Conservation (phyloP, 2,329 filamentous ascomycete genomes). For the Pseudofabraea citricarpa region DNA sequence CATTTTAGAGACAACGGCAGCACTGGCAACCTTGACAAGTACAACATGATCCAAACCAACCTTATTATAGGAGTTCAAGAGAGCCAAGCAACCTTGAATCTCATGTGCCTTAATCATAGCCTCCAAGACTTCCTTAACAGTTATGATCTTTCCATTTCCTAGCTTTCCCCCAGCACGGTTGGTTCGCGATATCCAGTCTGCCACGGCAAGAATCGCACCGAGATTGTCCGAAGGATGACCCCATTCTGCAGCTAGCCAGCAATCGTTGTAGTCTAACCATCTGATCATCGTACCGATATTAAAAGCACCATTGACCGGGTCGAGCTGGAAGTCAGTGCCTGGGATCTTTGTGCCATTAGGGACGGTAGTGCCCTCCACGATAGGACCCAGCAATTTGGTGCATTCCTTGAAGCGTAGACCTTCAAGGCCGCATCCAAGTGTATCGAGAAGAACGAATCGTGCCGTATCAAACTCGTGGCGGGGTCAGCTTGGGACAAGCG, state of each 20-base stretch:
- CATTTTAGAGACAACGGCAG: conserved; percentile 93
- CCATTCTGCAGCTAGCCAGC: conserved; percentile 98
- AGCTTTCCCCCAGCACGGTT: conserved; percentile 72
- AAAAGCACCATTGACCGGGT: conserved; percentile 93
- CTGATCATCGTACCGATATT: conserved; percentile 99
- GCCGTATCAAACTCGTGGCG: conserved; percentile 81
- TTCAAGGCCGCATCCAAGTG: conserved; percentile 92
- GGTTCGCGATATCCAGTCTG: conserved; percentile 96
- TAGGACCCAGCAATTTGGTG: conserved; percentile 86
- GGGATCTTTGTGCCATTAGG: conserved; percentile 89
- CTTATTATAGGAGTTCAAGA: conserved; percentile 99
- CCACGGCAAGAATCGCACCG: conserved; percentile 91
- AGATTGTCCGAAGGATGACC: conserved; percentile 98
- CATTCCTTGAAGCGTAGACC: conserved; percentile 94
- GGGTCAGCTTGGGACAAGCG: conserved; percentile 10
- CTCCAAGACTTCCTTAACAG: conserved; percentile 85
- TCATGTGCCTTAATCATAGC: conserved; percentile 99
- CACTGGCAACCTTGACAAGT: conserved; percentile 93
- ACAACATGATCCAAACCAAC: conserved; percentile 97
- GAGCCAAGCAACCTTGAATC: conserved; percentile 93
- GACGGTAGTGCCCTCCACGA: conserved; percentile 84
- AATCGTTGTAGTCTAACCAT: conserved; percentile 99
- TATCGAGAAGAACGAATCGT: conserved; percentile 94
- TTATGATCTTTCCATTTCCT: conserved; percentile 83
- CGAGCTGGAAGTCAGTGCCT: conserved; percentile 89